Base-by-base conservation (phyloP, 2,329 filamentous ascomycete species). In the Fusarium bactridioides region DNA sequence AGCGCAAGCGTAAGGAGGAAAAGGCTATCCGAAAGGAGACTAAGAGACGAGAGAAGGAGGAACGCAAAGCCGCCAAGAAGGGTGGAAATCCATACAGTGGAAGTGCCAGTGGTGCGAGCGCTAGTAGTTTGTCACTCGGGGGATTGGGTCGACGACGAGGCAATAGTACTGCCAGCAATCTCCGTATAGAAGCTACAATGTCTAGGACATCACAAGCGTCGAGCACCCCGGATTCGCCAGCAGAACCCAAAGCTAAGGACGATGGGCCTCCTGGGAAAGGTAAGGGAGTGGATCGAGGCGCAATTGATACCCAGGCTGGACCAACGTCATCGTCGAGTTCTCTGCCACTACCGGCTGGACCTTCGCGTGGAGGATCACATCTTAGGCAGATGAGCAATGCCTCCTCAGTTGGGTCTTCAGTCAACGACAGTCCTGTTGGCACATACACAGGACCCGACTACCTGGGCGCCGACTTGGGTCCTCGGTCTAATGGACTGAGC, bases 311-410 rank as follows among this genome's bases (percentile, higher is more conserved):
- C 0, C 65, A 75, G 18, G 41, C 75, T 19, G 73, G 74, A 21
- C 77, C 81, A 10, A 74, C 79, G 18, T 78, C 83, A 1, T 80
- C 82, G 9, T 77, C 81, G 1, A 78, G 80, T 31, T 80, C 85
- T 4, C 80, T 86, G 7, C 84, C 84, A 6, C 84, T 86, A 69
- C 82, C 85, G 10, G 83, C 85, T 4, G 83, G 86, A n/a, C 85
- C 86, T 11, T 84, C 87, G 3, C 86, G 89, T 12, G 89, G 89
- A 44, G 88, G 89, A 9, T 93, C 92, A 4, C 92, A 94, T 79
- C 84, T 96, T 23, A 90, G 94, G 29, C 92, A 97, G 75, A 91
- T 96, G 81, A 97, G 94, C 70, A 97, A 92, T 74, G 92, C 94
- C 3, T 97, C 95, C 0, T 97, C 94, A 0, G 89, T 93, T 1